Conservation (phyloP, 2,329 filamentous ascomycete species). For the Arthrobotrys entomopaga region DNA sequence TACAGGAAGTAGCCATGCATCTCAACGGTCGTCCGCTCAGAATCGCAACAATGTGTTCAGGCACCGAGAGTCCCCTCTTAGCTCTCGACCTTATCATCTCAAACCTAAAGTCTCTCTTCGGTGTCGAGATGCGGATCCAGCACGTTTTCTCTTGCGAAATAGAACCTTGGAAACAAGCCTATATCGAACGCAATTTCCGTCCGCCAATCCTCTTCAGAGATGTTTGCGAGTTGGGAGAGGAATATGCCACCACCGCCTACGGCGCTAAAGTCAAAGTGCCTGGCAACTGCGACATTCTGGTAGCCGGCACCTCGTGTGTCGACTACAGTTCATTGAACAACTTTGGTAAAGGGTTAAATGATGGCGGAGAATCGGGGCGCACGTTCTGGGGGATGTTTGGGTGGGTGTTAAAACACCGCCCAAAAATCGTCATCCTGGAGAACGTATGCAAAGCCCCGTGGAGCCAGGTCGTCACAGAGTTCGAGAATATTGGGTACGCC, state of each 20-base stretch:
- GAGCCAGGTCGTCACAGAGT: conserved; percentile 65
- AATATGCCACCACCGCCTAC: conserved; percentile 72
- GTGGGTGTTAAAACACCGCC: conserved; percentile 69
- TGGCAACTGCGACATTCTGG: conserved; percentile 70
- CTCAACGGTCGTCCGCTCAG: conserved; percentile 63
- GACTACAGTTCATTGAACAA: conserved; percentile 77
- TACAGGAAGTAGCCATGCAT: conserved; percentile 61
- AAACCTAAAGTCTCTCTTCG: conserved; percentile 61
- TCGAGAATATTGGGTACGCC: conserved; percentile 68
- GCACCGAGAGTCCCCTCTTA: conserved; percentile 78
- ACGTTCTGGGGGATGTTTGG: conserved; percentile 72
- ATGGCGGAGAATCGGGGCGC: conserved; percentile 72
- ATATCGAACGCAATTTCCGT: conserved; percentile 71
- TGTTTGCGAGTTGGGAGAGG: conserved; percentile 67
- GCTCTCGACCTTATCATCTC: conserved; percentile 70
- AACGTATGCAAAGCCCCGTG: conserved; percentile 75
- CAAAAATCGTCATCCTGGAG: conserved; percentile 75
- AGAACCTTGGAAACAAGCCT: conserved; percentile 72
- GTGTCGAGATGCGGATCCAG: conserved; percentile 63
- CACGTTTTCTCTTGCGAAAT: conserved; percentile 74
- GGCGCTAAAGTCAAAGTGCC: conserved; percentile 71
- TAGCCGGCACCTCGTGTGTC: conserved; percentile 79
- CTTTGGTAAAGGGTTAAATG: conserved; percentile 65
- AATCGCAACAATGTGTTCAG: conserved; percentile 79
- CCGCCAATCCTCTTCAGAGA: conserved; percentile 69